Conservation (phyloP, 495 filamentous ascomycete species). For the Penicillium arizonense region DNA sequence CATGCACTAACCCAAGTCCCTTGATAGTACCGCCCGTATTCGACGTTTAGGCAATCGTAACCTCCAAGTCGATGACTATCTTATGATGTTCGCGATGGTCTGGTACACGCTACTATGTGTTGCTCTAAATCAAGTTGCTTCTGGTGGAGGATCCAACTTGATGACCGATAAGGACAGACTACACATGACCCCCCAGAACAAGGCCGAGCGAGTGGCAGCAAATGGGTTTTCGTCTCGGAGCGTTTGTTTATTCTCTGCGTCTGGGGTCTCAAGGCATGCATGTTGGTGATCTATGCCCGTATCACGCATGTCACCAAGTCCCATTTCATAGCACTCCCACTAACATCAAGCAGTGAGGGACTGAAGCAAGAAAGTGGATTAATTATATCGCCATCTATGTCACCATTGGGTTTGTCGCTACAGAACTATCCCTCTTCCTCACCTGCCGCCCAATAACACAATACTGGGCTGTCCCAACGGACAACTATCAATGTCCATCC, state of each 20-base stretch:
- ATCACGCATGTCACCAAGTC: slow-evolving; percentile 38
- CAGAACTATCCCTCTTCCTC: slow-evolving; percentile 62
- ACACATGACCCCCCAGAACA: slow-evolving; percentile 35
- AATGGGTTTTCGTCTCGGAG: slow-evolving; percentile 58
- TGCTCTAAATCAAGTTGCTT: slow-evolving; percentile 48
- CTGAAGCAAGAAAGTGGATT: slow-evolving; percentile 39
- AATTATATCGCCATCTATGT: slow-evolving; percentile 53
- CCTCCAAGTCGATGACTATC: slow-evolving; percentile 51
- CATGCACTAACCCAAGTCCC: background rate
- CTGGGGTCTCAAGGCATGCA: slow-evolving; percentile 52
- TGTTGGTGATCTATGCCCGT: slow-evolving; percentile 54
- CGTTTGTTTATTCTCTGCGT: slow-evolving; percentile 50
- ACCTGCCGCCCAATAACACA: slow-evolving; percentile 59
- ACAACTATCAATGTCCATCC: slow-evolving; percentile 46
- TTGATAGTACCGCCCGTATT: slow-evolving; percentile 48
- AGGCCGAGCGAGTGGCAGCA: slow-evolving; percentile 50
- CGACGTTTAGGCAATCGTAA: slow-evolving; percentile 42
- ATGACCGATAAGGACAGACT: slow-evolving; percentile 40
- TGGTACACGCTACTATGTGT: slow-evolving; percentile 56
- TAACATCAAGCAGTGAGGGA: slow-evolving; percentile 31
- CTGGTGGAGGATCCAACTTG: slow-evolving; percentile 55
- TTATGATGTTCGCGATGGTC: slow-evolving; percentile 48
- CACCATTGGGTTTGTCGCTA: slow-evolving; percentile 54
- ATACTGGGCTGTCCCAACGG: slow-evolving; percentile 58
- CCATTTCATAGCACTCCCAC: background rate